Percentiles rank a stretch among this genome's conserved stretches.
Evolutionary conservation across 2,329 filamentous ascomycete species (phyloP).

Genomic region (Phyllachora maydis): DNA sequence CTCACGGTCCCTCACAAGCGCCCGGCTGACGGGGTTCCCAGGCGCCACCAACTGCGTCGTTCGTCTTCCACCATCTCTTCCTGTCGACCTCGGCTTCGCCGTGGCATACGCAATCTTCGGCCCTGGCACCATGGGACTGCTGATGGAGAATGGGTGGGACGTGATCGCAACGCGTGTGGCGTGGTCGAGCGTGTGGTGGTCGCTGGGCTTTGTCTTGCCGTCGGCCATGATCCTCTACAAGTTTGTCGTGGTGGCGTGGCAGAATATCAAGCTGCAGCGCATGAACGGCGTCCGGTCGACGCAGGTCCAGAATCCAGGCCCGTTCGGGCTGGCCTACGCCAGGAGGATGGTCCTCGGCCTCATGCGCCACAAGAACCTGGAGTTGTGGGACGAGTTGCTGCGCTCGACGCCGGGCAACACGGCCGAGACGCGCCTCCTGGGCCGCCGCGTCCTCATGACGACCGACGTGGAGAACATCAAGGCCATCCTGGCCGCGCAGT

Average conservation of each 20-base stretch:
- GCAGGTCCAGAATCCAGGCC: constrained; percentile 14
- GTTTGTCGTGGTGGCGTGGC: constrained; percentile 15
- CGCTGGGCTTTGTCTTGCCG: constrained; percentile 13
- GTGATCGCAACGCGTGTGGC: no score
- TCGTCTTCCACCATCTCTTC: no score
- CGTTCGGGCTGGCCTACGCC: constrained; percentile 35
- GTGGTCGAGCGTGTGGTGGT: constrained; percentile 17
- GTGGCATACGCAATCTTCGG: no score
- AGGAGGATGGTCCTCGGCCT: constrained; percentile 30
- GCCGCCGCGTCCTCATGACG: constrained; percentile 49
- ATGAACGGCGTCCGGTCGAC: constrained; percentile 21
- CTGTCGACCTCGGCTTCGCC: no score
- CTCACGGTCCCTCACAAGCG: no score
- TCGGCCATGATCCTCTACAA: constrained; percentile 15
- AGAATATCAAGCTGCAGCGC: constrained; percentile 19
- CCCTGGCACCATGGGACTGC: no score
- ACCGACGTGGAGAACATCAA: constrained; percentile 81
- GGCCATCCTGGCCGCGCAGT: constrained; percentile 73
- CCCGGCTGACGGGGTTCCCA: no score
- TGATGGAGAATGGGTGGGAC: no score
- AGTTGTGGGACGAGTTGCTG: constrained; percentile 39
- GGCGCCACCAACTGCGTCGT: no score
- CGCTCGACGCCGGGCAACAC: constrained; percentile 26
- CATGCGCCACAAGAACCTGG: constrained; percentile 30
- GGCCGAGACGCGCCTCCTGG: constrained; percentile 32